Percentiles rank a stretch among this genome's conserved stretches.
Conservation (phyloP, 1,284 basidiomycete species). For the Xerocomus amazonicus region DNA sequence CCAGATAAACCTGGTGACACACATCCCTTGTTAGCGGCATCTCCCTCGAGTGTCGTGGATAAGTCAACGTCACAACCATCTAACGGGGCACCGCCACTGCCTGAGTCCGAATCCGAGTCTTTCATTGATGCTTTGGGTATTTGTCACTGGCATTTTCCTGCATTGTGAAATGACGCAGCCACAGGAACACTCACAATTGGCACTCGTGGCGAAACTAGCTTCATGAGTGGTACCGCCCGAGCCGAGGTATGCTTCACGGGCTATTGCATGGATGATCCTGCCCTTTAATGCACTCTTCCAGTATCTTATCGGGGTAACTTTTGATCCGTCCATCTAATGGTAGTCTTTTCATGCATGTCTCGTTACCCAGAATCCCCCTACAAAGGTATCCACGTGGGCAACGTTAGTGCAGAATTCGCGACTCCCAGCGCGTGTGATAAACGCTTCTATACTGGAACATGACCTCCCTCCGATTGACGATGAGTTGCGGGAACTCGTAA, state of each 20-base stretch:
- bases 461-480: constrained; percentile 31
- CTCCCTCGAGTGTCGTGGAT: constrained; percentile 10
- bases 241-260: constrained; percentile 47
- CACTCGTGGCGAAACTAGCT: constrained; percentile 49
- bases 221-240: constrained; percentile 60
- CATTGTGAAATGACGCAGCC: constrained; percentile 1
- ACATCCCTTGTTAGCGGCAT: constrained; percentile 42
- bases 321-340: constrained; percentile 11
- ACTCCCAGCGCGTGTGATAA: constrained; percentile 33
- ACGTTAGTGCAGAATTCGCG: constrained; percentile 27
- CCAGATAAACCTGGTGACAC: constrained; percentile 42
- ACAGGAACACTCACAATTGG: constrained; percentile 60
- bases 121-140: constrained; percentile 58
- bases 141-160: neutral
- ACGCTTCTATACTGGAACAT: constrained; percentile 32
- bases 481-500: constrained; percentile 39
- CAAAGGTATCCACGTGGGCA: constrained; percentile 18
- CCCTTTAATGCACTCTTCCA: constrained; percentile 21
- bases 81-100: neutral
- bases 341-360: neutral
- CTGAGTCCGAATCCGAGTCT: constrained; percentile 40
- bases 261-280: neutral
- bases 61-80: constrained; percentile 1
- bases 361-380: constrained; percentile 14
- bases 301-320: constrained; percentile 50